phyloP scores from a whole-genome alignment of 768 basidiomycete species.

The Lentinula aciculospora region DNA sequence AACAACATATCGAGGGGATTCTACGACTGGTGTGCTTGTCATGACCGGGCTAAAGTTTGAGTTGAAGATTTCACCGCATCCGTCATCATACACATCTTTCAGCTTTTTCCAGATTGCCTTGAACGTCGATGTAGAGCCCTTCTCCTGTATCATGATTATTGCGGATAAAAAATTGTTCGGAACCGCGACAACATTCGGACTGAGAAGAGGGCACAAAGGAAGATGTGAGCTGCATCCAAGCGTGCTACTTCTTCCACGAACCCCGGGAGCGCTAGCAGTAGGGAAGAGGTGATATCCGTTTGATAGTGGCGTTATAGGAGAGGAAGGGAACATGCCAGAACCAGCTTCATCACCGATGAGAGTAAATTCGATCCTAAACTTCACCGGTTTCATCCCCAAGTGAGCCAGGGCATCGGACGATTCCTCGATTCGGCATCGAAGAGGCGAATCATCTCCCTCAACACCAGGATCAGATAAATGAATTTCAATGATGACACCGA shows the following conservation, averaged over 20 bases:
- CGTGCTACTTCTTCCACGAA: slow-evolving; percentile 21
- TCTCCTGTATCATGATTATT: slow-evolving; percentile 81
- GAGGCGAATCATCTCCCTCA: slow-evolving; percentile 7
- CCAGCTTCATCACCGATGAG: slow-evolving; percentile 7
- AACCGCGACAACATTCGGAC: slow-evolving; percentile 14
- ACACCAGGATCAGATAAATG: slow-evolving; percentile 20
- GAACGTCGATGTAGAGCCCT: slow-evolving; percentile 86
- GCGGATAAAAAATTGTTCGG: slow-evolving; percentile 41
- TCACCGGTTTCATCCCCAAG: slow-evolving; percentile 59
- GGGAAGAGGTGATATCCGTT: slow-evolving; percentile 10
- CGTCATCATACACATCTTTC: slow-evolving; percentile 58
- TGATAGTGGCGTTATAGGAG: slow-evolving; percentile 13
- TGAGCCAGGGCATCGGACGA: slow-evolving; percentile 27
- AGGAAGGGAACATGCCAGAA: slow-evolving; percentile 4
- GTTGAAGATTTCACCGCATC: slow-evolving; percentile 13
- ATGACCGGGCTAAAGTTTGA: slow-evolving; percentile 36
- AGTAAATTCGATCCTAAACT: slow-evolving; percentile 71
- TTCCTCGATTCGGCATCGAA: slow-evolving; percentile 53
- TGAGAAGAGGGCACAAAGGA: slow-evolving; percentile 4
- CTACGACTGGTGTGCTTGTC: slow-evolving; percentile 34
- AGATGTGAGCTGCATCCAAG: not conserved
- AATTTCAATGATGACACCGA: slow-evolving; percentile 52
- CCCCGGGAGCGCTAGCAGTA: slow-evolving; percentile 12
- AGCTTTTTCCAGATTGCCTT: slow-evolving; percentile 68
- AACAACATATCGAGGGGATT: slow-evolving; percentile 30